phyloP scores from a whole-genome alignment of 2,329 filamentous ascomycete genomes.

The Stachybotrys elegans region DNA sequence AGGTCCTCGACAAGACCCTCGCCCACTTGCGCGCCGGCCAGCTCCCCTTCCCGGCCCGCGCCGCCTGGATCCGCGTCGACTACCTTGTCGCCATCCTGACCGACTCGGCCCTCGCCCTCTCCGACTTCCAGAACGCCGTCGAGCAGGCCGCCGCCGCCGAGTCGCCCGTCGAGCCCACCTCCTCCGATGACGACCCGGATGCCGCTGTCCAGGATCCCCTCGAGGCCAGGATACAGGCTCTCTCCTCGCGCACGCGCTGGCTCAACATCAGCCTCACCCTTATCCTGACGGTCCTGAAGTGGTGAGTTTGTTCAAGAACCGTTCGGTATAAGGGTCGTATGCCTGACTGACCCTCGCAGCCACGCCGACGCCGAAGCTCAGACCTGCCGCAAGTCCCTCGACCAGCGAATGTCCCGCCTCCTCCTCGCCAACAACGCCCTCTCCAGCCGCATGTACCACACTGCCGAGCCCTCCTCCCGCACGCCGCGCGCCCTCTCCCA shows the following conservation, averaged over 20 bases:
- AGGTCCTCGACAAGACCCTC: slow-evolving; percentile 30
- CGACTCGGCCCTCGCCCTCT: slow-evolving; percentile 29
- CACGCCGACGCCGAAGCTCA: slow-evolving; percentile 29
- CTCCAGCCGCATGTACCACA: slow-evolving; percentile 23
- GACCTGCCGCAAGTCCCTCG: slow-evolving; percentile 27
- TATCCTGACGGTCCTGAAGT: slow-evolving; percentile 34
- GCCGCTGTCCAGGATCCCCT: slow-evolving; percentile 17
- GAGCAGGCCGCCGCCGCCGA: slow-evolving; percentile 14
- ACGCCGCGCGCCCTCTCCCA: background rate
- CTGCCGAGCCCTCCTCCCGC: slow-evolving; percentile 14
- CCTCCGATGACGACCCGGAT: background rate
- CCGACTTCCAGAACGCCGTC: slow-evolving; percentile 22
- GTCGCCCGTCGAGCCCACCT: slow-evolving; percentile 5
- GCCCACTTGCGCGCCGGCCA: slow-evolving; percentile 24
- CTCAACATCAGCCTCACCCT: slow-evolving; percentile 33
- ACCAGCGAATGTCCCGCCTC: slow-evolving; percentile 25
- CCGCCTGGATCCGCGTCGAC: slow-evolving; percentile 28
- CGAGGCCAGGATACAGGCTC: slow-evolving; percentile 12
- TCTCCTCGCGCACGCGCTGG: slow-evolving; percentile 29
- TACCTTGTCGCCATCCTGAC: slow-evolving; percentile 29
- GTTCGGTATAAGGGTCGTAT: too few relatives aligned
- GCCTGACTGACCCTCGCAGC: slow-evolving; percentile 13
- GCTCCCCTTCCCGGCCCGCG: slow-evolving; percentile 29
- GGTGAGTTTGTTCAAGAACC: slow-evolving; percentile 18
- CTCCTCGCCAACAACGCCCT: slow-evolving; percentile 28